Percentiles rank a stretch among this genome's conserved stretches.
These are phyloP conservation scores for Ganoderma lucidum DNA, from an alignment of 1,284 basidiomycete genomes.

Conservation along the genomic window DNA sequence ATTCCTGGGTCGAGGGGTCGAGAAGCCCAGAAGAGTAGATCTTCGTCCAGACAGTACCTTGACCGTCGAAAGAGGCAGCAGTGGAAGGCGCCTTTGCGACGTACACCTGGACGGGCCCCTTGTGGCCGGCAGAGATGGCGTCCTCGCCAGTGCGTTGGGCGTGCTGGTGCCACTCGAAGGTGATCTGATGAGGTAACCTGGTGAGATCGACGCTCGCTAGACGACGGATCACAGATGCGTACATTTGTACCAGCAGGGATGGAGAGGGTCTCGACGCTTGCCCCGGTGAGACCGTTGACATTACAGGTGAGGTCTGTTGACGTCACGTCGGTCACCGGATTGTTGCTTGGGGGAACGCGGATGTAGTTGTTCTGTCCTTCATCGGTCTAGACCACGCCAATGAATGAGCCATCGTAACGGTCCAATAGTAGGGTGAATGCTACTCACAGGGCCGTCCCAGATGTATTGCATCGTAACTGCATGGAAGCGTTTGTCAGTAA, in stretches of 20 bases:
- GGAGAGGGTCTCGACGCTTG: conserved; percentile 47
- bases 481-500: background rate
- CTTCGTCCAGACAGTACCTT: conserved; percentile 61
- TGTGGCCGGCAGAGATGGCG: conserved; percentile 59
- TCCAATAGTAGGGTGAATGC: no score
- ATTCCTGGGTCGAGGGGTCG: conserved; percentile 45
- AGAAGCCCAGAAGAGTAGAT: conserved; percentile 58
- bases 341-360: conserved; percentile 60
- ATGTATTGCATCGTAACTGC: conserved; percentile 60
- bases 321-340: conserved; percentile 60
- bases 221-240: conserved; percentile 18
- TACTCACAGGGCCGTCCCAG: conserved; percentile 50
- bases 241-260: conserved; percentile 53
- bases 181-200: conserved; percentile 32
- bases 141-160: conserved; percentile 61
- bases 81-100: conserved; percentile 58
- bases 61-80: conserved; percentile 53
- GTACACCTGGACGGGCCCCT: conserved; percentile 58
- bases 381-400: conserved; percentile 44
- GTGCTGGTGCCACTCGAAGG: conserved; percentile 57
- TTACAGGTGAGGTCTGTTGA: conserved; percentile 59
- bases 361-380: conserved; percentile 53
- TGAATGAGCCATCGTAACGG: background rate
- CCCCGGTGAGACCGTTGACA: conserved; percentile 54
- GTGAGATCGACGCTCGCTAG: background rate